Evolutionary conservation across 1,284 basidiomycete species (phyloP), one percentile per base, ranked within the genome.

Genomic region (Cutaneotrichosporon sp.): DNA sequence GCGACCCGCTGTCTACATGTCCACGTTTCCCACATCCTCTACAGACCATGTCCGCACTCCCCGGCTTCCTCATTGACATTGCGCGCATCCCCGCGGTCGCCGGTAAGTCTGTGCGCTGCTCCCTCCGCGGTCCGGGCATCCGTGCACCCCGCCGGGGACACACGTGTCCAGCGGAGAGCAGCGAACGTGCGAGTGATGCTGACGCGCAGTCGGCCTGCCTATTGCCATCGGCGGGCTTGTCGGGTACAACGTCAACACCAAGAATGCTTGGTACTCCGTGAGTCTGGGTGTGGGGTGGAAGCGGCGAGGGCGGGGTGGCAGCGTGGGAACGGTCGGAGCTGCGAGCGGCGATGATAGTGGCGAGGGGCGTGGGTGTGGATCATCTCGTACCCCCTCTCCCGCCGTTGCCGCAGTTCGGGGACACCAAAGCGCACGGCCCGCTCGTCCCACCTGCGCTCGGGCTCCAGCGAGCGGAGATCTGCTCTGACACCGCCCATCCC

Each of bases 71-170:
- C n/a, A 80, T 87, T 63, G 78, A 80, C 20, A 82, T 86, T 60
- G 84, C 86, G 8, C 81, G 86, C 62, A 86, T 86, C 72, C 83
- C 86, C 18, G 74, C 85, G 52, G 78, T 84, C 13, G 87, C 87
- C 13, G 73, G 77, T 78, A 25, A 61, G 72, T 60, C n/a, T n/a
- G n/a, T 4, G n/a, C 33, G 18, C 27, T 22, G 11, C 16, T 9
- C 13, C 13, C 38, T 36, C 34, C 13, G 8, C 13, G 34, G 25
- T 14, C 20, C 11, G 31, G 20, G 13, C 3, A 24, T n/a, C 33
- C n/a, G 36, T 34, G 29, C 45, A 24, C 45, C 22, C 45, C 9
- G 45, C 3, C 20, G 16, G 13, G 22, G 4, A 3, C 10, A 46
- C 45, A 46, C 22, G 2, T 46, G 22, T 9, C 20, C 45, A n/a